Evolutionary conservation across 148 eudicot genomes (phyloP), one percentile per base, ranked within the genome.

Genomic region (Nepenthes gracilis): DNA sequence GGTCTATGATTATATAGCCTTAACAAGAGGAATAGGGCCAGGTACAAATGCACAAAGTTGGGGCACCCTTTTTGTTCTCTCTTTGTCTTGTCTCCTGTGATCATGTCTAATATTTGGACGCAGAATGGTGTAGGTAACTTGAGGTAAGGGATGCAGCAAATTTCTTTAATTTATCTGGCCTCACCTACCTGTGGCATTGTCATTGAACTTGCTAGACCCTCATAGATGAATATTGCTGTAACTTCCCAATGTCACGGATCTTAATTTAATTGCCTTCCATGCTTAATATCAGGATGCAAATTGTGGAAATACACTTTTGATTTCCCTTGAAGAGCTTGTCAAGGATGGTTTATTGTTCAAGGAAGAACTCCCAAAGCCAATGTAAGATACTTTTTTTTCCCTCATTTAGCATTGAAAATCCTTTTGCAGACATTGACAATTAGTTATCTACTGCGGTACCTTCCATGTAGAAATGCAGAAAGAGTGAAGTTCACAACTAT

Each of bases 311-410:
- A 93, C 95, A 14, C 96, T 93, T 81, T 64, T 89, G 74, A 88
- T 93, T 55, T 93, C 99, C 61, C 96, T 93, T 47, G 92, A 93
- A 60, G 99, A 93, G 70, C 92, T 93, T 68, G 95, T 93, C 9
- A 75, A 93, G 71, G 99, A 93, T 81, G 99, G 98, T 38, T 73
- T 93, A 52, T 71, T 93, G 75, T 67, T 64, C 58, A 73, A 76
- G 64, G 86, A 80, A 36, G 98, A 89, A 74, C 95, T 93, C 59
- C 99, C 99, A 35, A 63, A 80, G 61, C 87, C 96, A 72, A 4
- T 86, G 99, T 86, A 73, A 81, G 85, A 43, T 23, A 33, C 61
- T 60, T 45, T 47, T 50, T 58, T 13, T 63, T 33, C 36, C 33
- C 43, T 49, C 52, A 9, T 55, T 9, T 8, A 6, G 10, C 36